A percentile compares a stretch with the other conserved stretches of the same genome.
phyloP scores from a whole-genome alignment of 1,284 basidiomycete species.

The Pascua guehoae region DNA sequence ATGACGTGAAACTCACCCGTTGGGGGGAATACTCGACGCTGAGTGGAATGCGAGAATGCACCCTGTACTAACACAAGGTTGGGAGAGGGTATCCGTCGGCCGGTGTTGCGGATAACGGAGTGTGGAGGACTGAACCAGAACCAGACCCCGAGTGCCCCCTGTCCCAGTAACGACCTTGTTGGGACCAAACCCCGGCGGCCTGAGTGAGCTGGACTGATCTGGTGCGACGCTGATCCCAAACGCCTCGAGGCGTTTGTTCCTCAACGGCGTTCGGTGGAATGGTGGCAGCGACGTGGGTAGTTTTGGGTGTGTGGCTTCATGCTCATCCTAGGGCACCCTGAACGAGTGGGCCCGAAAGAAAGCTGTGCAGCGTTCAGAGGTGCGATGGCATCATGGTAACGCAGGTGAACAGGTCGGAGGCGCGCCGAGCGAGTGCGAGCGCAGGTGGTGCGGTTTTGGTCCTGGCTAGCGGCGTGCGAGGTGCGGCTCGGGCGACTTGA shows the following conservation, averaged over 20 bases:
- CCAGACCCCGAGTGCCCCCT: not conserved
- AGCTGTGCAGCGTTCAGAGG: conserved; percentile 21
- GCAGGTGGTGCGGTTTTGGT: too few species aligned
- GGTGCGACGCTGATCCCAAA: conserved; percentile 4
- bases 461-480: too few species aligned
- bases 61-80: not conserved
- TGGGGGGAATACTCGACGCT: too few species aligned
- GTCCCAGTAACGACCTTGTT: not conserved
- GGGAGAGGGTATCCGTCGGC: too few species aligned
- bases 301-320: not conserved
- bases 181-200: too few species aligned
- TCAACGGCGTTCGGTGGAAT: not conserved
- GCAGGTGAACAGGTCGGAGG: conserved; percentile 25
- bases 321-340: not conserved
- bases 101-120: too few species aligned
- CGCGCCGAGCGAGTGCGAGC: conserved; percentile 12
- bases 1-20: too few species aligned
- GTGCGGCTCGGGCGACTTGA: conserved; percentile 17
- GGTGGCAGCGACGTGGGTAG: not conserved
- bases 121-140: too few species aligned
- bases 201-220: conserved; percentile 1
- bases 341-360: conserved; percentile 11
- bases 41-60: too few species aligned
- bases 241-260: conserved; percentile 10
- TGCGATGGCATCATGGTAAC: conserved; percentile 16